Base-by-base conservation (phyloP, 306 rosid species). In the Lupinus albus region DNA sequence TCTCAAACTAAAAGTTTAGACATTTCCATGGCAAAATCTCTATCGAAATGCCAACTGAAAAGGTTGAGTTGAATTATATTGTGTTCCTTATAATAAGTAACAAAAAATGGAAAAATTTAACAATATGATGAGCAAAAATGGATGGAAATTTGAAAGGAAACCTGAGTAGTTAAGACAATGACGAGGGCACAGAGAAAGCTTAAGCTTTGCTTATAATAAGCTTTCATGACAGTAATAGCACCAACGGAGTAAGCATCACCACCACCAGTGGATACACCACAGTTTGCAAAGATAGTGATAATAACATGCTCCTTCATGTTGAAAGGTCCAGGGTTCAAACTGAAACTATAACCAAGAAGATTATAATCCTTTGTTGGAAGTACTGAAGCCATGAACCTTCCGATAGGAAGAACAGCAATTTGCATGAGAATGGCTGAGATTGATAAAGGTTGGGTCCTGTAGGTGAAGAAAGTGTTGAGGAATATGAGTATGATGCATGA, bases 341-440 rank as follows among this genome's bases (percentile, higher is more conserved):
- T 82, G 60, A 83, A 90, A 3, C 67, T 67, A 76, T 82, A 73
- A 0, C 96, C 91, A 1, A 79, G 38, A 1, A 88, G 11, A 18
- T 1, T 21, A 70, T 80, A 82, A 33, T 85, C 75, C 9, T 10
- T 78, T 4, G 64, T 73, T 5, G 99, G 97, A 16, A 94, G 97
- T 17, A 79, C 70, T 1, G 87, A 30, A 4, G 99, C 96, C 99
- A 94, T 94, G 85, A 90, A 83, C 64, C 67, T 87, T 0, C 97
- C 99, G 18, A 90, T 66, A 54, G 99, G 99, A 11, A 94, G 81
- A 12, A 61, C 94, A 0, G 76, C 87, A 18, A 94, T 94, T 83
- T 94, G 99, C 99, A 94, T 94, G 42, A 94, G 97, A 75, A 94
- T 94, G 72, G 96, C 97, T 1, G 97, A 90, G 66, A 94, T 94